Evolutionary conservation across 768 basidiomycete species (phyloP).

Genomic region (Solioccasus polychromus): DNA sequence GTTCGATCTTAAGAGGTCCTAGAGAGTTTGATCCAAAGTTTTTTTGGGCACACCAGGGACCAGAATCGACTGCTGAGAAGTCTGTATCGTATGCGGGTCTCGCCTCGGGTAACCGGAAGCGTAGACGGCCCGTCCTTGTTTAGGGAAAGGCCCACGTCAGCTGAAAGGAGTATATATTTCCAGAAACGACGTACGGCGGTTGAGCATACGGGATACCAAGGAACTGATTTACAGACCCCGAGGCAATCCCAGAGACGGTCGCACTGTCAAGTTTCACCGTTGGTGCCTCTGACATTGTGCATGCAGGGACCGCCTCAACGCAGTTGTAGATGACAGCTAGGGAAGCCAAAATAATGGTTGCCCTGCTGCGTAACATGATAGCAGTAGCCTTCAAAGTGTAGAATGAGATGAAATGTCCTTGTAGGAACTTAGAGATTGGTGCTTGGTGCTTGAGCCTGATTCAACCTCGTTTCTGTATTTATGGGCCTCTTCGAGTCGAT

Average conservation of each 20-base stretch:
- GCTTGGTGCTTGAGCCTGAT: no score
- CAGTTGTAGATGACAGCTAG: not conserved
- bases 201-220: not conserved
- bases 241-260: not conserved
- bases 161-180: no score
- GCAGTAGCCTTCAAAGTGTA: no score
- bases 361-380: no score
- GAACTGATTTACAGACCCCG: not conserved
- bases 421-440: no score
- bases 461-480: no score
- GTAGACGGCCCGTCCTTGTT: not conserved
- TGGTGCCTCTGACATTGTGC: not conserved
- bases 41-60: conserved; percentile 10
- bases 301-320: not conserved
- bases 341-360: not conserved
- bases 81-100: not conserved
- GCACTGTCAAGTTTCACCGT: not conserved
- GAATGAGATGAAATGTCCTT: no score
- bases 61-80: not conserved
- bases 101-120: not conserved
- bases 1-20: conserved; percentile 13
- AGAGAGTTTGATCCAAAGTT: conserved; percentile 16
- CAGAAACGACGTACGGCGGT: not conserved
- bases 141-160: no score
- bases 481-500: no score